phyloP scores from a whole-genome alignment of 2,329 filamentous ascomycete species.

The Colletotrichum truncatum region DNA sequence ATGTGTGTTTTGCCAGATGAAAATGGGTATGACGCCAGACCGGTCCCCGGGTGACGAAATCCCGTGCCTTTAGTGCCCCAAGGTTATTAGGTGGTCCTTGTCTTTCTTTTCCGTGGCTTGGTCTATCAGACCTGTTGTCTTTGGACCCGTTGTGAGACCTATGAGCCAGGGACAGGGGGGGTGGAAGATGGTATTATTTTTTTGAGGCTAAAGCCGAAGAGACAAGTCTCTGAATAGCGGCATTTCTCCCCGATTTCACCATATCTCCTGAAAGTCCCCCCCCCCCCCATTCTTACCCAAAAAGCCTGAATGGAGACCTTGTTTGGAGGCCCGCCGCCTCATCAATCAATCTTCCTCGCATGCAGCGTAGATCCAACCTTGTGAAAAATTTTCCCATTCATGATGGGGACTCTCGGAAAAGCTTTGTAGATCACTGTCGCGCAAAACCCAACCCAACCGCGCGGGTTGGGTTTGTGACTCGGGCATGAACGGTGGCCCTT shows the following conservation, averaged over 20 bases:
- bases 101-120: neutral
- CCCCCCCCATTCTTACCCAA: too few relatives aligned
- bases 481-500: neutral
- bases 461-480: conserved; percentile 10
- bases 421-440: neutral
- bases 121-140: neutral
- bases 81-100: conserved; percentile 15
- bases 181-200: too few relatives aligned
- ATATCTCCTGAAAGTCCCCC: too few relatives aligned
- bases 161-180: neutral
- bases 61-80: neutral
- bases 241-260: too few relatives aligned
- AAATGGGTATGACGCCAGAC: conserved; percentile 22
- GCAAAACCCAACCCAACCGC: neutral
- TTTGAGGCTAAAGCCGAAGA: conserved; percentile 1
- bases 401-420: neutral
- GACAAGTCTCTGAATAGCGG: conserved; percentile 1
- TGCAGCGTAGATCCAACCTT: conserved; percentile 16
- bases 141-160: neutral
- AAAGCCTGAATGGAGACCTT: neutral
- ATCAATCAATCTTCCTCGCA: neutral
- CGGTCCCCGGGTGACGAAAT: conserved; percentile 25
- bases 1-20: neutral
- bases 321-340: neutral
- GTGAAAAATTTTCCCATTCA: neutral